Evolutionary conservation across 2,329 filamentous ascomycete genomes (phyloP), one percentile per base, ranked within the genome.

Genomic region (Colletotrichum simmondsii): DNA sequence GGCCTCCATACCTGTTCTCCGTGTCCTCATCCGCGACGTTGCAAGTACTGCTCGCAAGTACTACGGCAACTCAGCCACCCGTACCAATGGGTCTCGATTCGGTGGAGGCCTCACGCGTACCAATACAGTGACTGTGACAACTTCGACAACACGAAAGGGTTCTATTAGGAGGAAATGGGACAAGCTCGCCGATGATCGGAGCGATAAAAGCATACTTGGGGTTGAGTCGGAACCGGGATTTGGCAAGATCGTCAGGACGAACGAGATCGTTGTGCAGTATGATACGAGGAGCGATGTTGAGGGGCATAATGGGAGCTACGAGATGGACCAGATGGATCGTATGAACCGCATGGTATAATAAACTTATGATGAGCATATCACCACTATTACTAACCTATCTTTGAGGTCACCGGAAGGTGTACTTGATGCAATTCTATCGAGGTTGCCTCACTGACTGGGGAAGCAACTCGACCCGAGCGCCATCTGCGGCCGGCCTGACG

Each of bases 161-260:
- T 72, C 68, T 4, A 22, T 68, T 2, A 53, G 58, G 32, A 72
- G 54, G 37, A 66, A 72, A 26, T 61, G 65, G 57, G 68, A 72
- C 2, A 73, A 65, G 56, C 56, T 73, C n/a, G 59, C 62, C 7
- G 74, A 75, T 26, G 72, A 72, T 35, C 52, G 58, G 28, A 75
- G 74, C 62, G 74, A 75, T 19, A 69, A 66, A 58, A 75, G 68
- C 53, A 67, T 69, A 26, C 53, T 69, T 14, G 65, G 68, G 3
- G 59, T 59, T 19, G 57, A 68, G n/a, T 6, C 30, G 12, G 66
- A 73, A 12, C 35, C 42, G 10, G 62, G 57, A 22, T 72, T 67
- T 8, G 75, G 75, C 52, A 75, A 76, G 67, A 77, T 77, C 35
- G 57, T 75, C 56, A 65, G 63, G 67, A 76, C 73, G 8, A 74